Evolutionary conservation across 495 filamentous ascomycete species (phyloP), one percentile per base, ranked within the genome.

Genomic region (Aspergillus ostianus): DNA sequence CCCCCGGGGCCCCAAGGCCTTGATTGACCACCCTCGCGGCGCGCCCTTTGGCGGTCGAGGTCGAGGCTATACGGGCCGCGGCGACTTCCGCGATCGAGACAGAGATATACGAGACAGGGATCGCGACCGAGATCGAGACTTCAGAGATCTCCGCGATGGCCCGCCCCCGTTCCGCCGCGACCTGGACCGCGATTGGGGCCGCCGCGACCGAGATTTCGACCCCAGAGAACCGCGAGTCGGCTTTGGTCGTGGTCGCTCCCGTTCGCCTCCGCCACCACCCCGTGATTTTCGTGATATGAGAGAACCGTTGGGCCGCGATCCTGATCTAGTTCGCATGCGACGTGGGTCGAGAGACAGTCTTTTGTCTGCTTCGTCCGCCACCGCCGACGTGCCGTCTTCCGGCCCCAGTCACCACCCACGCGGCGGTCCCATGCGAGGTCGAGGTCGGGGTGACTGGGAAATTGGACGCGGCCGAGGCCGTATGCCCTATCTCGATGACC

Each of bases 371-470:
- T 84, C 85, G 0, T 91, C 90, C 0, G 85, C 82, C 13, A 82
- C 82, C 19, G 87, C 87, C 0, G 90, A 95, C 65, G 79, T 81
- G 13, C 82, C 84, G 13, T 70, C 77, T 13, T 56, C 73, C 0
- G 73, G 62, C 2, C 79, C 81, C 57, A 74, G 76, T 29, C 74
- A 80, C 26, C 77, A 81, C 12, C 78, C 82, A 18, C 82, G 86
- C 29, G 79, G 83, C 17, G 84, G 84, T 7, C 84, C 70, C 6
- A 75, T 84, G 55, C 83, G 85, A 36, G 87, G 82, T 7, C 81
- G 87, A 53, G 85, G 90, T 15, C 78, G 87, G 15, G 85, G 83
- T 4, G 87, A 89, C 51, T 89, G 84, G 83, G 87, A 88, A 45
- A 80, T 80, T 58, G 77, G 76, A 27, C 70, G 81, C 26, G 84